A percentile compares a stretch with the other conserved stretches of the same genome.
Conservation (phyloP, 129 eudicot species). For the Flaveria trinervia region DNA sequence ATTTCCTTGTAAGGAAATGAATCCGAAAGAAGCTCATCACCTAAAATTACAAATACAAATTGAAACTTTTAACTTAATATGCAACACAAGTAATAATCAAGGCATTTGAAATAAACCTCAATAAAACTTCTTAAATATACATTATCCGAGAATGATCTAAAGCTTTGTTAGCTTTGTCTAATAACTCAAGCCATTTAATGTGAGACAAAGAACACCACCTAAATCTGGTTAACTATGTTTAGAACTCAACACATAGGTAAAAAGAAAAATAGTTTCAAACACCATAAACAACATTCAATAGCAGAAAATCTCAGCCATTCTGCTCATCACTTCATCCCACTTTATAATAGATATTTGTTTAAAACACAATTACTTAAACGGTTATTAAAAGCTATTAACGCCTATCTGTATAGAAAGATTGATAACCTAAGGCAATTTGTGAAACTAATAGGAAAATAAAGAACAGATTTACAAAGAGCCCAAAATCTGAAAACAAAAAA, state of each 20-base stretch:
- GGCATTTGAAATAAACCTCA: not conserved
- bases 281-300: too few relatives aligned
- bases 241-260: too few relatives aligned
- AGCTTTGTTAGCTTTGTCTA: not conserved
- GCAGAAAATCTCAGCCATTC: too few relatives aligned
- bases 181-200: not conserved
- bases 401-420: not conserved
- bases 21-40: slow-evolving; percentile 75
- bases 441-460: not conserved
- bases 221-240: too few relatives aligned
- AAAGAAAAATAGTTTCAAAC: too few relatives aligned
- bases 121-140: not conserved
- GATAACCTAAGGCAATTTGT: not conserved
- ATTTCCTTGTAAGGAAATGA: slow-evolving; percentile 64
- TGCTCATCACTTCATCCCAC: too few relatives aligned
- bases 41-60: slow-evolving; percentile 24
- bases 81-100: not conserved
- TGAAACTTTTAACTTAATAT: not conserved
- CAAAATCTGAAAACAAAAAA: not conserved
- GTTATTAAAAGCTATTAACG: too few relatives aligned
- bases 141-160: not conserved
- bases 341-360: too few relatives aligned
- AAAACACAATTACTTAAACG: too few relatives aligned
- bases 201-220: not conserved
- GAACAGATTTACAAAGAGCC: not conserved